Conservation (phyloP, 2,329 filamentous ascomycete genomes). For the Xylaria polymorpha region DNA sequence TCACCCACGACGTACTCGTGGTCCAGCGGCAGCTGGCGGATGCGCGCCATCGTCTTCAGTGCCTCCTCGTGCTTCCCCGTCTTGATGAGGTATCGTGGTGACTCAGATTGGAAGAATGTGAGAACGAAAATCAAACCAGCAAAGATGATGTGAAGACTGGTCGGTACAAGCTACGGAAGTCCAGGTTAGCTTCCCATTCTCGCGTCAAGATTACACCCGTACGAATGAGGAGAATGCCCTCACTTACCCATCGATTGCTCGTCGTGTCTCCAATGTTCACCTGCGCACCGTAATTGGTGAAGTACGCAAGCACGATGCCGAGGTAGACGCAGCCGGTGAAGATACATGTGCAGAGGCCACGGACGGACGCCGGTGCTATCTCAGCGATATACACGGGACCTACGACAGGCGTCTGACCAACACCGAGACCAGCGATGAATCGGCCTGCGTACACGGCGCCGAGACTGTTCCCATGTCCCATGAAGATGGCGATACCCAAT, state of each 20-base stretch:
- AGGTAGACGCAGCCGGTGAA: constrained; percentile 79
- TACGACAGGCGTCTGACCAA: constrained; percentile 74
- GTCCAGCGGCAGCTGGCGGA: constrained; percentile 69
- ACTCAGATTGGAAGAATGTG: constrained; percentile 76
- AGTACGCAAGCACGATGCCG: constrained; percentile 83
- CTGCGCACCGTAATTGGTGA: constrained; percentile 73
- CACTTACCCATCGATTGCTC: constrained; percentile 60
- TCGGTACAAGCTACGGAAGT: constrained; percentile 71
- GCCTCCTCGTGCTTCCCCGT: constrained; percentile 69
- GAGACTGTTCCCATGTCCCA: constrained; percentile 65
- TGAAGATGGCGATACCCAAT: constrained; percentile 68
- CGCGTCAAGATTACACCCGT: not conserved
- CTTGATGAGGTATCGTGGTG: constrained; percentile 77
- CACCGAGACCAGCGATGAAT: constrained; percentile 73
- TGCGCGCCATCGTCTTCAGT: constrained; percentile 62
- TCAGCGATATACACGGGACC: constrained; percentile 79
- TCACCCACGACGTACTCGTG: constrained; percentile 72
- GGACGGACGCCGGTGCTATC: constrained; percentile 74
- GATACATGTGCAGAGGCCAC: constrained; percentile 78
- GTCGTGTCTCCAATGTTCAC: constrained; percentile 61
- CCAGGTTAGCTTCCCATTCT: not conserved
- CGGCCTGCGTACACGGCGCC: constrained; percentile 71
- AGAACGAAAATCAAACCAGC: constrained; percentile 76
- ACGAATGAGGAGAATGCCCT: not conserved
- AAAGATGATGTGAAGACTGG: constrained; percentile 81